Base-by-base conservation (phyloP, 805 yeast genomes). In the Saccharomycopsis fibuligera region DNA sequence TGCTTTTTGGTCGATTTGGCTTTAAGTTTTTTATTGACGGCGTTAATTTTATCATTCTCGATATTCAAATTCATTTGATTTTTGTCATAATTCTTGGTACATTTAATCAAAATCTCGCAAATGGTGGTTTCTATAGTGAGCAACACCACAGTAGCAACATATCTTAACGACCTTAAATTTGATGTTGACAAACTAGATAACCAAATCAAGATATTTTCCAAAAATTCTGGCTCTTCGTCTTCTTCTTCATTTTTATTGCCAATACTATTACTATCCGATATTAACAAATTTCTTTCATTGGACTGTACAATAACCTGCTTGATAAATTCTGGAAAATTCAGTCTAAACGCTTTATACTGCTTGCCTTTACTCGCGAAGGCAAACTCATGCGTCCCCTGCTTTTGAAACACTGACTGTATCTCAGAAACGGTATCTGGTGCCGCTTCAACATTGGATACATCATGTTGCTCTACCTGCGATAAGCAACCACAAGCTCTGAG, bases 361-460 rank as follows among this genome's bases (percentile, higher is more conserved):
- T 59, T 67, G 60, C 74, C 74, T 49, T 74, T 79, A 16, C 83
- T 70, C 14, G 69, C 54, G 48, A 87, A 70, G 6, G 90, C 88
- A 55, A 77, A 86, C 56, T 86, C 93, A 57, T 83, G 90, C 35
- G 69, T 59, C 45, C 70, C 70, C 62, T 85, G 90, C 5, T 69
- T 67, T 47, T 74, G 69, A 56, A 86, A 85, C 40, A 76, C 65
- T 17, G 77, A 68, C 53, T 85, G 84, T 24, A 89, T 64, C 62
- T 87, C 96, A 3, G 74, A 79, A 8, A 86, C 75, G 0, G 96
- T 86, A 31, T 81, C 84, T 14, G 75, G 68, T 0, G 93, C 85
- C 5, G 86, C 76, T 37, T 84, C 89, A 46, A 75, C 68, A 57
- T 80, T 81, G 22, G 68, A 70, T 44, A 87, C 80, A 61, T 89